Evolutionary conservation across 169 alveolate species (phyloP).

Genomic region (Cytauxzoon felis): DNA sequence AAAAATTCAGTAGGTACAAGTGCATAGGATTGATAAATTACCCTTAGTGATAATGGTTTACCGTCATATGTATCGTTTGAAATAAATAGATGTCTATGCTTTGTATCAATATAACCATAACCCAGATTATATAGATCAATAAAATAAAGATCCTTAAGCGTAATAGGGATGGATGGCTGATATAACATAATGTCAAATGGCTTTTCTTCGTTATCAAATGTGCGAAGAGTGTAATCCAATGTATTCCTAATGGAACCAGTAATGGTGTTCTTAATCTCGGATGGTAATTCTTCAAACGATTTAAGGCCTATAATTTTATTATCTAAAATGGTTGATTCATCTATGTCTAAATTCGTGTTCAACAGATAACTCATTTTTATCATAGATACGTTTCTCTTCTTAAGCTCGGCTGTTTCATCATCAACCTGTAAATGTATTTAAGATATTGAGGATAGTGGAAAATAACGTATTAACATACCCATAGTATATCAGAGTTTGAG

Average conservation of each 20-base stretch:
- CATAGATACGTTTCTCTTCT: constrained; percentile 8
- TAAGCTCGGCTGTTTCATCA: constrained; percentile 32
- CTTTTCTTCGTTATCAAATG: background rate
- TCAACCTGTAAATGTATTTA: constrained; percentile 15
- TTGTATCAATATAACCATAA: too few relatives aligned
- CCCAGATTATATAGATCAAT: background rate
- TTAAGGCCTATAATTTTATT: constrained; percentile 9
- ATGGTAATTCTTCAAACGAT: constrained; percentile 9
- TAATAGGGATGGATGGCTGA: background rate
- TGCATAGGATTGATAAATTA: too few relatives aligned
- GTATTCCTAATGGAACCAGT: background rate
- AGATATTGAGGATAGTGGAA: background rate
- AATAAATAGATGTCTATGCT: too few relatives aligned
- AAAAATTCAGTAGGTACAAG: too few relatives aligned
- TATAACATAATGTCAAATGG: background rate
- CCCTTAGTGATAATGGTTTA: too few relatives aligned
- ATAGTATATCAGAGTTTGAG: constrained; percentile 10
- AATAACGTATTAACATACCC: constrained; percentile 23
- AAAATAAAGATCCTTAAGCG: background rate
- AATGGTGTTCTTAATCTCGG: background rate
- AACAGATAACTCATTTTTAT: constrained; percentile 11
- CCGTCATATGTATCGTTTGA: too few relatives aligned
- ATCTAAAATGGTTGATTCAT: background rate
- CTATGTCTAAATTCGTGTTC: background rate
- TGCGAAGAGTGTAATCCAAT: background rate